Evolutionary conservation across 176 grass and related monocot species (phyloP).

Genomic region (Ampelocalamus luodianensis): DNA sequence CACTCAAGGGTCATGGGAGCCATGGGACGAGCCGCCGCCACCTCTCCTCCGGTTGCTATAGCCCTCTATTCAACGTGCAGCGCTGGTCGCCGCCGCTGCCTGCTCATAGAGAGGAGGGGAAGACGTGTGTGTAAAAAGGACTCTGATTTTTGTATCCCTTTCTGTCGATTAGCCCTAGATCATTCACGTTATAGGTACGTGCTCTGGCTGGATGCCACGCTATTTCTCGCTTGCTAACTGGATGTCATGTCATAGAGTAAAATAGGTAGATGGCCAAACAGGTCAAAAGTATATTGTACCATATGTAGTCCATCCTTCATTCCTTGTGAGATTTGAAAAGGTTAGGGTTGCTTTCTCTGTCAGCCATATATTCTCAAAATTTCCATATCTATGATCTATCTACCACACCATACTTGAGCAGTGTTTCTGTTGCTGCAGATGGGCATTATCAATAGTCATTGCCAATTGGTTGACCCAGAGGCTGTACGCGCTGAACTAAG

Average conservation of each 20-base stretch:
- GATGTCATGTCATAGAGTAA: background rate
- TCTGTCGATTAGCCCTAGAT: background rate
- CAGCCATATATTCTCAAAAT: constrained; percentile 7
- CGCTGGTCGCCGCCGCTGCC: no score
- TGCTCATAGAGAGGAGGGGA: background rate
- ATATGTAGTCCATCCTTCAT: background rate
- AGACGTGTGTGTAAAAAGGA: background rate
- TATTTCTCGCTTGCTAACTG: background rate
- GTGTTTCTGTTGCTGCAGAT: constrained; percentile 57
- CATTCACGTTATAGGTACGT: background rate
- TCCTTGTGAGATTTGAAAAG: constrained; percentile 20
- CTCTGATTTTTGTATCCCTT: background rate
- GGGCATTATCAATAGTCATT: constrained; percentile 81
- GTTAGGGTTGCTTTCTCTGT: background rate
- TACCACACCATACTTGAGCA: constrained; percentile 19
- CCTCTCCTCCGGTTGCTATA: background rate
- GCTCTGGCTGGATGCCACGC: background rate
- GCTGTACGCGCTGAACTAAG: constrained; percentile 73
- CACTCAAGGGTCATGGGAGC: background rate
- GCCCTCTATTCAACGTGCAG: no score
- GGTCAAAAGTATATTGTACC: background rate
- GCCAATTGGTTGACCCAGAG: constrained; percentile 75
- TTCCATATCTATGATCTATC: constrained; percentile 8
- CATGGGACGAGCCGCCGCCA: background rate
- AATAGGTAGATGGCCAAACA: background rate